Base-by-base conservation (phyloP, 1,139 yeast genomes). In the Lizanozyma gosingica region DNA sequence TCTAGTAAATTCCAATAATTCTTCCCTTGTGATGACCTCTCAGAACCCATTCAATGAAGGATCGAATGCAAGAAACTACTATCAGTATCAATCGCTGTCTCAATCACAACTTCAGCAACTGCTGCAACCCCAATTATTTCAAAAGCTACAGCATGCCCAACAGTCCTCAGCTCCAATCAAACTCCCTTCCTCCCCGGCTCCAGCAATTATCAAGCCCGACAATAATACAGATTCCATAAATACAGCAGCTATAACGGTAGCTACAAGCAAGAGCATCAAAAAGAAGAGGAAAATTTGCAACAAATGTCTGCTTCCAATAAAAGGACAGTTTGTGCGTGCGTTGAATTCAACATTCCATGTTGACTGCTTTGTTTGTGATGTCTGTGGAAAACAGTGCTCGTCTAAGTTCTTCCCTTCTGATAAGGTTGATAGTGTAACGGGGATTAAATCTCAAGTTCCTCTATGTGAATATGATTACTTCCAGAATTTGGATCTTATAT, bases 381-480 rank as follows among this genome's bases (percentile, higher is more conserved):
- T 84, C 53, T 90, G 97, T 63, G 81, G 81, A 2, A 69, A 70
- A 18, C 83, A 78, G 45, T 85, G 96, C 51, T 80, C 86, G 1
- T 66, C 82, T 17, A 82, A 81, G 52, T 82, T 82, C 54, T 70
- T 68, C 43, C 73, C 75, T 0, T 73, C 58, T 45, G 78, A 73
- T 43, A 50, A 64, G 2, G 59, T 60, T 15, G 65, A 63, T 38
- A 61, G 63, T 2, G 59, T 60, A 14, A 63, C 65, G 11, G 63
- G 62, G 2, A 46, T 49, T 3, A 53, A 55, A 6, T 47, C 50
- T 4, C 78, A 80, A 46, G 80, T 86, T 3, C 87, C 97, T 1
- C 69, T 94, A 27, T 94, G 98, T 62, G 98, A 94, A 60, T 84
- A 79, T 50, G 95, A 94, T 62, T 92, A 90, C 57, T 92, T 92